These are phyloP conservation scores for Microascus cirrosus DNA, from an alignment of 2,329 filamentous ascomycete genomes.

Conservation along the genomic window DNA sequence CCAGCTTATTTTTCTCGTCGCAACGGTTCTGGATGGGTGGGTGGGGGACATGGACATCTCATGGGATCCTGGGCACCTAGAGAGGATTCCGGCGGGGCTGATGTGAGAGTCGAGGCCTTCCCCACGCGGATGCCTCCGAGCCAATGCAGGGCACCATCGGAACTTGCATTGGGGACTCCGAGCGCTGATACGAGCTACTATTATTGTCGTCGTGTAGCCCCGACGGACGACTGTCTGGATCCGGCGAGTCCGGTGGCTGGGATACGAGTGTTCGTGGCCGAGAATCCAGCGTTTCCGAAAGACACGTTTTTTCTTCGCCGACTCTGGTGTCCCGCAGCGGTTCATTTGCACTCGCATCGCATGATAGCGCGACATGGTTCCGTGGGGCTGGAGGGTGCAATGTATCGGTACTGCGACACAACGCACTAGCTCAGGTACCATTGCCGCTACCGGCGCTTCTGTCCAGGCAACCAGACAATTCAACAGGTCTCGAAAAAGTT, in stretches of 20 bases:
- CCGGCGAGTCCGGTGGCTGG: background rate
- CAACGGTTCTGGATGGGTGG: background rate
- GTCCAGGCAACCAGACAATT: slow-evolving; percentile 3
- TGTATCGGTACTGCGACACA: background rate
- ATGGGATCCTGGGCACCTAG: background rate
- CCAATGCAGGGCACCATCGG: background rate
- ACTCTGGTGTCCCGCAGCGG: background rate
- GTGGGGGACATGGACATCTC: background rate
- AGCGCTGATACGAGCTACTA: background rate
- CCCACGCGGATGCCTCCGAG: background rate
- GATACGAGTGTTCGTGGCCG: background rate
- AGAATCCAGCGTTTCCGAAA: background rate
- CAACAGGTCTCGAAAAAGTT: slow-evolving; percentile 6
- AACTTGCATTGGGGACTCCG: background rate
- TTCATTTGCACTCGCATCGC: background rate
- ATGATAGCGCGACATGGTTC: background rate
- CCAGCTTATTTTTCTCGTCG: too few species aligned
- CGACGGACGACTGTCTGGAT: background rate
- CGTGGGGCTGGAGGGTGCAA: background rate
- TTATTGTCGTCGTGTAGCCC: background rate
- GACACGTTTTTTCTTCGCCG: background rate
- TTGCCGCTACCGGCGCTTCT: background rate
- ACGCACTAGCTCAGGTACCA: background rate
- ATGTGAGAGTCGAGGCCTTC: background rate
- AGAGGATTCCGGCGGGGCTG: background rate